Evolutionary conservation across 768 basidiomycete species (phyloP), one percentile per base, ranked within the genome.

Genomic region (Nevesoporus exiguus): DNA sequence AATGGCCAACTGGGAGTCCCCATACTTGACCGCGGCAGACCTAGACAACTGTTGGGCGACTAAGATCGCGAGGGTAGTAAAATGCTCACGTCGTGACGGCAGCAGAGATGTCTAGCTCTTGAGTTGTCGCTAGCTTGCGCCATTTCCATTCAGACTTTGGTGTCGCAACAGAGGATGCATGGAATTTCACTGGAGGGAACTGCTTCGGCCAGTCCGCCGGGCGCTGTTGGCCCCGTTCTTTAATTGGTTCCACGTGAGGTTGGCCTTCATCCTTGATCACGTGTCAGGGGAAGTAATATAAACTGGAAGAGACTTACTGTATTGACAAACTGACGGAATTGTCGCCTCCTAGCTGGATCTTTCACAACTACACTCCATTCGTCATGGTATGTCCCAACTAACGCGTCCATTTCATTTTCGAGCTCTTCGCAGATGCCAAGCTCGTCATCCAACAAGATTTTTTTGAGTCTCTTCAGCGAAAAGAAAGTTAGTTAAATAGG

Each of bases 381-480:
- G 64, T 84, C 83, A 47, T 77, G 73, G 64, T 84, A 90, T 3
- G 84, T 81, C 11, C 78, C 77, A 13, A 90, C 76, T 3, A 89
- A 74, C n/a, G 73, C 69, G 21, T 81, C 74, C 86, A 89, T 89
- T 31, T 82, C 74, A 19, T 71, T 73, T 49, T 89, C 88, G 9
- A 90, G 75, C 39, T 88, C 81, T 19, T 69, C 76, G 61, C 86
- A 88, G 54, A 90, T 87, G 1, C 86, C 85, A 1, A 90, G 77
- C 54, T 83, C 79, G 59, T 90, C 88, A 19, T 88, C 79, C 37
- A 90, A 60, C 36, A 90, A 73, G 21, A 90, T 81, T 46, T 77
- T 77, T 37, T 77, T 76, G 14, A 90, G 76, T 72, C 84, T 82
- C 76, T 82, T 55, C 11, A 50, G 14, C 39, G 27, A 43, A 49